A percentile compares a stretch with the other conserved stretches of the same genome.
Evolutionary conservation across 176 grass and related monocot genomes (phyloP).

Genomic region (Canna indica): DNA sequence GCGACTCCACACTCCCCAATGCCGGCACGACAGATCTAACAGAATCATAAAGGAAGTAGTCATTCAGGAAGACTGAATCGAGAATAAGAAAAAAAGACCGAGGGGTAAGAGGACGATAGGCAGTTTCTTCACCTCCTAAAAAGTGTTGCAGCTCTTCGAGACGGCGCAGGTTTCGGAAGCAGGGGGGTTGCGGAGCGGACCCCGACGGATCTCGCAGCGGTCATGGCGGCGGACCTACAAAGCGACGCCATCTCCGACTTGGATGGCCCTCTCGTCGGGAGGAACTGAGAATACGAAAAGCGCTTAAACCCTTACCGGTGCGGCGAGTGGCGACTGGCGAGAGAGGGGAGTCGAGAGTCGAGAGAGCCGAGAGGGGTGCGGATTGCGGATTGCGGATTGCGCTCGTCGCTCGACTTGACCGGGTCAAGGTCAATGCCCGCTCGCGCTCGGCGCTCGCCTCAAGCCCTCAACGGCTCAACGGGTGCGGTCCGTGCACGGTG

Average conservation of each 20-base stretch:
- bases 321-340: too few species aligned
- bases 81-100: not conserved
- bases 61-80: not conserved
- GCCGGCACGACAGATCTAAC: conserved; percentile 1
- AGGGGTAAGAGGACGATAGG: not conserved
- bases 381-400: too few species aligned
- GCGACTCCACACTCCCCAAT: conserved; percentile 19
- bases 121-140: not conserved
- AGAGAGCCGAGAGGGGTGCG: too few species aligned
- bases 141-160: not conserved
- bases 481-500: too few species aligned
- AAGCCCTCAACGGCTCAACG: too few species aligned
- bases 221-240: conserved; percentile 3
- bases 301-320: conserved; percentile 1
- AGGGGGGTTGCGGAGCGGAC: not conserved
- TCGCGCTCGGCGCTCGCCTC: too few species aligned
- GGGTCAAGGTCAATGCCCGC: too few species aligned
- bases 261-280: not conserved
- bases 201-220: conserved; percentile 3
- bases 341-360: too few species aligned
- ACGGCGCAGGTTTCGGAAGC: not conserved
- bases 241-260: not conserved
- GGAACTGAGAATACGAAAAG: not conserved
- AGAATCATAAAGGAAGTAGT: not conserved
- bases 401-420: too few species aligned